Evolutionary conservation across 2,329 filamentous ascomycete genomes (phyloP).

Genomic region (Talaromyces pinophilus): DNA sequence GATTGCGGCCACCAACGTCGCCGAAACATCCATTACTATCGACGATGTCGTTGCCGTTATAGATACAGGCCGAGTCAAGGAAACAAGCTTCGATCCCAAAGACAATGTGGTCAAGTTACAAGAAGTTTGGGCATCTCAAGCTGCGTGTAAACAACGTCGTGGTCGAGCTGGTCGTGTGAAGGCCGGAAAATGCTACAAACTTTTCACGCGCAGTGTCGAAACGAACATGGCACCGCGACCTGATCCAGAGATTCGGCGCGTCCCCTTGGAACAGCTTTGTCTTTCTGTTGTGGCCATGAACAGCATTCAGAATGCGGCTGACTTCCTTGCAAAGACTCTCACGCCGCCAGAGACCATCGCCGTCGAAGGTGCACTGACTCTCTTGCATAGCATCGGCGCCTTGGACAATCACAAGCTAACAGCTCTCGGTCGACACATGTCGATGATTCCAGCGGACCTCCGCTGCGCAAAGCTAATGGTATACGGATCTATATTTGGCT

Average conservation of each 20-base stretch:
- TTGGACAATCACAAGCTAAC: conserved; percentile 84
- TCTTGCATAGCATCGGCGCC: conserved; percentile 83
- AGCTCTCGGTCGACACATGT: conserved; percentile 86
- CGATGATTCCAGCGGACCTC: conserved; percentile 90
- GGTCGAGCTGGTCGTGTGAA: conserved; percentile 92
- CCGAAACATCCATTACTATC: conserved; percentile 97
- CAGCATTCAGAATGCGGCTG: conserved; percentile 75
- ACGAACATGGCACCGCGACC: conserved; percentile 80
- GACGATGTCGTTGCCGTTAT: conserved; percentile 96
- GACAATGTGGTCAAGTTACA: conserved; percentile 94
- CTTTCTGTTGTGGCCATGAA: conserved; percentile 90
- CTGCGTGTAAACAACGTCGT: conserved; percentile 90
- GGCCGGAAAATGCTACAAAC: conserved; percentile 89
- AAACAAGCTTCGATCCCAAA: conserved; percentile 87
- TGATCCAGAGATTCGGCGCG: conserved; percentile 89
- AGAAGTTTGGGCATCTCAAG: conserved; percentile 91
- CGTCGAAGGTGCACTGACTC: conserved; percentile 78
- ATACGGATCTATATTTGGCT: conserved; percentile 90
- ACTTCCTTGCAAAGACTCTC: conserved; percentile 80
- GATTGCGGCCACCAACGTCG: conserved; percentile 93
- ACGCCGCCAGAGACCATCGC: conserved; percentile 85
- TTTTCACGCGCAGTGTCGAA: conserved; percentile 86
- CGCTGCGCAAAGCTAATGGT: conserved; percentile 94
- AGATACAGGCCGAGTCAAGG: conserved; percentile 92
- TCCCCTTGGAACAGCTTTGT: conserved; percentile 91